Percentiles rank a stretch among this genome's conserved stretches.
These are phyloP conservation scores for Arctium minus DNA, from an alignment of 129 eudicot genomes.

Conservation along the genomic window DNA sequence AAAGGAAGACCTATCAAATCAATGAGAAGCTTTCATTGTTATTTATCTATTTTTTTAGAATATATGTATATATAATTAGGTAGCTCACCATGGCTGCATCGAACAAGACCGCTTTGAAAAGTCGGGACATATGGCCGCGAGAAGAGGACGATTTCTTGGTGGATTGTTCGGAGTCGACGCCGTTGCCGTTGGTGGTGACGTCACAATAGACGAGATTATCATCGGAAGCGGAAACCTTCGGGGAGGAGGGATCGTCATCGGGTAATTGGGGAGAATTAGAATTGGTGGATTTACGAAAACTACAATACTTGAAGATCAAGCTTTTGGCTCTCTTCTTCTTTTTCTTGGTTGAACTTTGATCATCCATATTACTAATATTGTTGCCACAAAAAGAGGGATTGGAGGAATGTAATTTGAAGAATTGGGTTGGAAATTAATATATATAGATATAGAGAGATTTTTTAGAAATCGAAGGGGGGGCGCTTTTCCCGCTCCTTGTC, in stretches of 20 bases:
- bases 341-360: slow-evolving; percentile 14
- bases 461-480: not conserved
- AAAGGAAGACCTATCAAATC: no score
- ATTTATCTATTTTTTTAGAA: no score
- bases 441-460: not conserved
- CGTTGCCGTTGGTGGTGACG: not conserved
- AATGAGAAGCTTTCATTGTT: no score
- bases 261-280: not conserved
- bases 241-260: not conserved
- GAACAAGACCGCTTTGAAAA: slow-evolving; percentile 40
- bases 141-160: slow-evolving; percentile 20
- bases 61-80: not conserved
- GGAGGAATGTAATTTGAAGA: not conserved
- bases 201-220: slow-evolving; percentile 29
- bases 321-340: slow-evolving; percentile 35
- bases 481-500: not conserved
- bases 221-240: slow-evolving; percentile 25
- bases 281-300: not conserved
- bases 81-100: slow-evolving; percentile 32
- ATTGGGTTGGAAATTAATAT: not conserved
- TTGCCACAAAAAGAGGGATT: not conserved
- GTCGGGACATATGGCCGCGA: slow-evolving; percentile 38
- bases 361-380: not conserved
- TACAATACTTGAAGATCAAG: slow-evolving; percentile 9
- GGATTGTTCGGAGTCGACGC: not conserved